Conservation (phyloP, 129 eudicot species). For the Centrapalus pauciflorus region DNA sequence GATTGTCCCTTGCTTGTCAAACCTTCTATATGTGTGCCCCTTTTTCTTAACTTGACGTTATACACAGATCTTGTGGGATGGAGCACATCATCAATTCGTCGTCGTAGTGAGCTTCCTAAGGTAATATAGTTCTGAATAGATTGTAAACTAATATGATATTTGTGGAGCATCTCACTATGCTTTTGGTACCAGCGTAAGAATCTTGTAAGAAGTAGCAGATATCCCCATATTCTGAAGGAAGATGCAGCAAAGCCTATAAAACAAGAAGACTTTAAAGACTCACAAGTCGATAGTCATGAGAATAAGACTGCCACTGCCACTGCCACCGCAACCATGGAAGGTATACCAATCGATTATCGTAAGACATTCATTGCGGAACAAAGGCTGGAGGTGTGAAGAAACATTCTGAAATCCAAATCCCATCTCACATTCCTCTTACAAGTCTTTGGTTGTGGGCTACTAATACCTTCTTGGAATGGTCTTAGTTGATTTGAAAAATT, state of each 20-base stretch:
- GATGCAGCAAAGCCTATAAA: conserved; percentile 25
- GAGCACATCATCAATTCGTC: conserved; percentile 81
- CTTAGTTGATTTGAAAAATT: neutral
- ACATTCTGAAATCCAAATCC: neutral
- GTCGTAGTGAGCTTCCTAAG: conserved; percentile 59
- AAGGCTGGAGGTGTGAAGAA: neutral
- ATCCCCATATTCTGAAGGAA: conserved; percentile 58
- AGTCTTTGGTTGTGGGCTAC: neutral
- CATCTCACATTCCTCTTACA: neutral
- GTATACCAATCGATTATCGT: conserved; percentile 25
- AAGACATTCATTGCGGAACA: neutral
- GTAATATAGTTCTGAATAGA: conserved; percentile 19
- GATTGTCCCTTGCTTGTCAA: neutral
- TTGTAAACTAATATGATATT: neutral
- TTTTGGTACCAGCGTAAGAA: conserved; percentile 37
- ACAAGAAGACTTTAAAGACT: conserved; percentile 24
- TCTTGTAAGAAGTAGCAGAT: conserved; percentile 44
- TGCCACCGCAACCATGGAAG: conserved; percentile 45
- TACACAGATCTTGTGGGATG: conserved; percentile 77
- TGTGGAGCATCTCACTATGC: conserved; percentile 7
- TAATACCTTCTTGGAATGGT: conserved; percentile 2
- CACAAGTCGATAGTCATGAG: conserved; percentile 23
- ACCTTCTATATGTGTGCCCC: neutral
- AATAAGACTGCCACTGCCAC: conserved; percentile 11
- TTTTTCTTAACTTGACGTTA: conserved; percentile 32